Conservation (phyloP, 1,284 basidiomycete species). For the Cutaneotrichosporon sp. region DNA sequence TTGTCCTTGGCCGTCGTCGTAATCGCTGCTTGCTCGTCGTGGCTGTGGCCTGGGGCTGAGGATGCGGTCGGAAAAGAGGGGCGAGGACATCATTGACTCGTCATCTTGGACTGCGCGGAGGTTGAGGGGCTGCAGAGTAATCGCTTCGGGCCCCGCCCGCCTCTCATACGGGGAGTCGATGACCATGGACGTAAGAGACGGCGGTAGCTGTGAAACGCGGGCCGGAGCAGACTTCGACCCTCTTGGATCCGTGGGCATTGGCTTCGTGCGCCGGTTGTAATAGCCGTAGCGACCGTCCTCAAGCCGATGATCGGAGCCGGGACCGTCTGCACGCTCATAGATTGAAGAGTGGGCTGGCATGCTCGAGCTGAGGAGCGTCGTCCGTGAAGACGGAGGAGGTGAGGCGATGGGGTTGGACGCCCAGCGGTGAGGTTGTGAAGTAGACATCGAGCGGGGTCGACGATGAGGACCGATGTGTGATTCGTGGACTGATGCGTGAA, state of each 20-base stretch:
- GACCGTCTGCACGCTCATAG: background rate
- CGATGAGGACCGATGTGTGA: background rate
- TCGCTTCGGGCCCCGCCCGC: background rate
- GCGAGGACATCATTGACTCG: background rate
- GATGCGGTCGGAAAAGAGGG: background rate
- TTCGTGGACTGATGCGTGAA: background rate
- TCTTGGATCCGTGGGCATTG: background rate
- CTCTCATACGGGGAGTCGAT: background rate
- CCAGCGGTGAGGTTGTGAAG: background rate
- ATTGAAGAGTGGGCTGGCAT: background rate
- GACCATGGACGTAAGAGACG: background rate
- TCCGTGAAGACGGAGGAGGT: background rate
- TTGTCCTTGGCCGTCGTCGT: background rate
- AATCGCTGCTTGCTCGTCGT: background rate
- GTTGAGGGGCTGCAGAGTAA: background rate
- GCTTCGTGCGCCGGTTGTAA: background rate
- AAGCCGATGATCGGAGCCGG: background rate
- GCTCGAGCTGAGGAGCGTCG: background rate
- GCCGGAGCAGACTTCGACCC: background rate
- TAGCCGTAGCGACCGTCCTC: background rate
- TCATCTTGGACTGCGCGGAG: background rate
- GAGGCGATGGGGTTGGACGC: background rate
- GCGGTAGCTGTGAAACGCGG: conserved; percentile 6
- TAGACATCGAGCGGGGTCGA: background rate
- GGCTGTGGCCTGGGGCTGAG: background rate